These are phyloP conservation scores for Apophysomyces ossiformis DNA, from an alignment of 371 early-diverging fungal species.

Conservation along the genomic window DNA sequence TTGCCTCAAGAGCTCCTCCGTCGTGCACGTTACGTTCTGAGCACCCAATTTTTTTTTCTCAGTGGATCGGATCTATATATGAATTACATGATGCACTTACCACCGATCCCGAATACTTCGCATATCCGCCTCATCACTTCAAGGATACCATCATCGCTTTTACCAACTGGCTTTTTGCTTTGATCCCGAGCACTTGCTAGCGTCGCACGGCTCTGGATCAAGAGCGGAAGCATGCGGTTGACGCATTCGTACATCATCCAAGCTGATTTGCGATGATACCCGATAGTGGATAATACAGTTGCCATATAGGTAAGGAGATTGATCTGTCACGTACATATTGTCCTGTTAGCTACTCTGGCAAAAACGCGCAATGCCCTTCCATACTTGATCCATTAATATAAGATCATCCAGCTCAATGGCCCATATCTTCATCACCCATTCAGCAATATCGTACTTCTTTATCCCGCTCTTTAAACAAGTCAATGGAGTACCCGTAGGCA, in stretches of 20 bases:
- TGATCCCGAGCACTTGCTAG: slow-evolving; percentile 28
- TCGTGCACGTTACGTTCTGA: slow-evolving; percentile 58
- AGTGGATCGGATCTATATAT: slow-evolving; percentile 12
- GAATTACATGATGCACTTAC: slow-evolving; percentile 22
- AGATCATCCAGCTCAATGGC: slow-evolving; percentile 54
- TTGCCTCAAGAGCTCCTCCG: slow-evolving; percentile 35
- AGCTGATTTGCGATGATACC: slow-evolving; percentile 74
- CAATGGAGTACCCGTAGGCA: slow-evolving; percentile 9
- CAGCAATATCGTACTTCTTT: slow-evolving; percentile 53
- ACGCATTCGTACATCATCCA: slow-evolving; percentile 72
- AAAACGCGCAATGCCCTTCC: not conserved
- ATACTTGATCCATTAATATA: slow-evolving; percentile 62
- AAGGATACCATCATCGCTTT: slow-evolving; percentile 63
- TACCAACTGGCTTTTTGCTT: slow-evolving; percentile 24
- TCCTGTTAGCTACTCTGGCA: not conserved
- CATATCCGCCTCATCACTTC: slow-evolving; percentile 70
- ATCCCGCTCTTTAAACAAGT: slow-evolving; percentile 41
- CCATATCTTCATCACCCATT: slow-evolving; percentile 66
- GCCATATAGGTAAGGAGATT: slow-evolving; percentile 65
- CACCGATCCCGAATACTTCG: slow-evolving; percentile 73
- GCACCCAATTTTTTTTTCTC: slow-evolving; percentile 16
- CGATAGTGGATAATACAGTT: slow-evolving; percentile 62
- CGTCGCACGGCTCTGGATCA: slow-evolving; percentile 53
- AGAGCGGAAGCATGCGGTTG: slow-evolving; percentile 59
- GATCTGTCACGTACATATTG: slow-evolving; percentile 37